Evolutionary conservation across 177 flowering plant species (phyloP).

Genomic region (Vitis hybrid): DNA sequence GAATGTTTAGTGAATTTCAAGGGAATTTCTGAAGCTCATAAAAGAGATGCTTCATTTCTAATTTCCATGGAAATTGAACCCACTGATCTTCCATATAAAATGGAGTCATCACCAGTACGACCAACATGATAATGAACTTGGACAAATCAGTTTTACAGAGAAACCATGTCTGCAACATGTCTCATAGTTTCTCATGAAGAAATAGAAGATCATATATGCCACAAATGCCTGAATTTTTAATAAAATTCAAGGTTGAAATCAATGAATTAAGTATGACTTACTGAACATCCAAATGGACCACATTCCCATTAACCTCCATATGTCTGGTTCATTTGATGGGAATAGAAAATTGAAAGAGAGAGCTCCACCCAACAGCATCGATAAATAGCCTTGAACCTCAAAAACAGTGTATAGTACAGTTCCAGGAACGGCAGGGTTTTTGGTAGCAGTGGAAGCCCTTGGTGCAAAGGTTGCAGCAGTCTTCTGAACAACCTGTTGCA

Average conservation of each 20-base stretch:
- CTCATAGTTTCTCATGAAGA: too few species aligned
- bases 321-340: slow-evolving; percentile 91
- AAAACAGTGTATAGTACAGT: slow-evolving; percentile 74
- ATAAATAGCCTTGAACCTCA: slow-evolving; percentile 90
- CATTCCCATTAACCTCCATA: slow-evolving; percentile 99
- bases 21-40: neutral
- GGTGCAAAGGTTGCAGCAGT: slow-evolving; percentile 98
- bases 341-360: slow-evolving; percentile 91
- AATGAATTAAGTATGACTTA: slow-evolving; percentile 37
- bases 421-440: slow-evolving; percentile 94
- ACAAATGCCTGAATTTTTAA: too few species aligned
- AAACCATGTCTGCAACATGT: neutral
- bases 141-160: neutral
- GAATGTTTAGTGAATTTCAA: too few species aligned
- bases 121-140: neutral
- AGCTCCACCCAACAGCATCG: slow-evolving; percentile 84
- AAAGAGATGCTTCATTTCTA: neutral
- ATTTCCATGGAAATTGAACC: neutral
- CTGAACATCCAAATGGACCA: slow-evolving; percentile 99
- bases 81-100: neutral
- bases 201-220: neutral
- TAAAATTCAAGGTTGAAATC: too few species aligned
- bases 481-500: slow-evolving; percentile 77
- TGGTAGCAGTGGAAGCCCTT: slow-evolving; percentile 87
- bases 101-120: neutral